Evolutionary conservation across 495 filamentous ascomycete species (phyloP).

Genomic region (Hypomontagnella submonticulosa): DNA sequence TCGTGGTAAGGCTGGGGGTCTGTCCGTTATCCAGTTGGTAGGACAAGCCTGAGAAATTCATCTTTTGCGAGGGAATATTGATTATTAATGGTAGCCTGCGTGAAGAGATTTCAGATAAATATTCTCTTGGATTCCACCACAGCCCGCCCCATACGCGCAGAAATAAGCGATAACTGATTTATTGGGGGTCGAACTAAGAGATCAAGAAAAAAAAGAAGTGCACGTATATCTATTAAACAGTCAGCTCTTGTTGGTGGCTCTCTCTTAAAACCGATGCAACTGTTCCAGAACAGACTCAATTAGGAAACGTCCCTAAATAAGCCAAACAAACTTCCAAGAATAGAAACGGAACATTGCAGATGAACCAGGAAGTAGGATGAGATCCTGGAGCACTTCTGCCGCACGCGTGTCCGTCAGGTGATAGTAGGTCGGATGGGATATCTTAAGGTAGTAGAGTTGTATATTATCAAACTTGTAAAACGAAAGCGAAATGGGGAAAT

Average conservation of each 20-base stretch:
- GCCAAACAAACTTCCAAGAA: constrained; percentile 35
- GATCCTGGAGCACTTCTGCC: constrained; percentile 35
- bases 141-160: no score
- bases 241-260: constrained; percentile 18
- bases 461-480: constrained; percentile 9
- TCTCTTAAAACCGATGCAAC: constrained; percentile 34
- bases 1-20: constrained; percentile 28
- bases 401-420: constrained; percentile 26
- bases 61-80: not conserved
- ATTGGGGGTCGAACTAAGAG: no score
- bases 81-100: not conserved
- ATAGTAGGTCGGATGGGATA: not conserved
- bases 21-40: constrained; percentile 30
- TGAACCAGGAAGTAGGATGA: constrained; percentile 18
- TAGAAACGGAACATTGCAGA: constrained; percentile 35
- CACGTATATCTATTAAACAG: constrained; percentile 14
- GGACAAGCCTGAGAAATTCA: constrained; percentile 2
- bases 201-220: constrained; percentile 9
- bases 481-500: constrained; percentile 1
- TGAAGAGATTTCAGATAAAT: not conserved
- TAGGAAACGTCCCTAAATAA: constrained; percentile 28
- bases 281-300: constrained; percentile 34
- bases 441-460: no score
- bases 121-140: no score
- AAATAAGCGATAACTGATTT: no score